Evolutionary conservation across 805 yeast species (phyloP).

Genomic region (Komagataella ulmi): DNA sequence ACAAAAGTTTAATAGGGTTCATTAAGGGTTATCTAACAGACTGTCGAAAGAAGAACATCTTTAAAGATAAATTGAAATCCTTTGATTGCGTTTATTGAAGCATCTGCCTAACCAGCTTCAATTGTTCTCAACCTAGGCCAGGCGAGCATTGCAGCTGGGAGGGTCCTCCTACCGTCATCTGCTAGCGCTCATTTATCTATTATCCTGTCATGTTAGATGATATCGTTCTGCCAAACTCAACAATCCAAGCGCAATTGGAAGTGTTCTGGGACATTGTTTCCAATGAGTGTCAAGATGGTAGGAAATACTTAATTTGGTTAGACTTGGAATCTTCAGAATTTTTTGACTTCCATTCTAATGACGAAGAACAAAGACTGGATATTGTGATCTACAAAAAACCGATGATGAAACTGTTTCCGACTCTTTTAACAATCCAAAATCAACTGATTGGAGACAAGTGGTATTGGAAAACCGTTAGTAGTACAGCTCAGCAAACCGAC

Average conservation of each 20-base stretch:
- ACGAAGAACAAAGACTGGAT: neutral
- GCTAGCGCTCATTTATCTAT: neutral
- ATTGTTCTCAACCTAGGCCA: neutral
- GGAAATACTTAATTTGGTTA: neutral
- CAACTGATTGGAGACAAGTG: neutral
- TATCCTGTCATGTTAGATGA: neutral
- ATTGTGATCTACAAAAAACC: neutral
- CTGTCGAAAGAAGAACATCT: neutral
- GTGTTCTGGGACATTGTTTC: neutral
- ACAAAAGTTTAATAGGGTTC: neutral
- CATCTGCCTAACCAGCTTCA: neutral
- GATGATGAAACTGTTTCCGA: neutral
- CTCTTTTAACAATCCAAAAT: neutral
- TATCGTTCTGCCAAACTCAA: neutral
- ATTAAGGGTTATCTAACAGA: too few species aligned
- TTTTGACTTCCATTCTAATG: neutral
- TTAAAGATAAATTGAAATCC: too few species aligned
- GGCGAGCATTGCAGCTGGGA: neutral
- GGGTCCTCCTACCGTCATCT: neutral
- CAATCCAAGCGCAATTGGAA: neutral
- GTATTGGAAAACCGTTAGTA: neutral
- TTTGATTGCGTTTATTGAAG: neutral
- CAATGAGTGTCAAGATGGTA: neutral
- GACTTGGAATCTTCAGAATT: neutral
- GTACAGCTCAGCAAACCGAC: neutral